Conservation (phyloP, 2,329 filamentous ascomycete species). For the Diaporthe destruens region DNA sequence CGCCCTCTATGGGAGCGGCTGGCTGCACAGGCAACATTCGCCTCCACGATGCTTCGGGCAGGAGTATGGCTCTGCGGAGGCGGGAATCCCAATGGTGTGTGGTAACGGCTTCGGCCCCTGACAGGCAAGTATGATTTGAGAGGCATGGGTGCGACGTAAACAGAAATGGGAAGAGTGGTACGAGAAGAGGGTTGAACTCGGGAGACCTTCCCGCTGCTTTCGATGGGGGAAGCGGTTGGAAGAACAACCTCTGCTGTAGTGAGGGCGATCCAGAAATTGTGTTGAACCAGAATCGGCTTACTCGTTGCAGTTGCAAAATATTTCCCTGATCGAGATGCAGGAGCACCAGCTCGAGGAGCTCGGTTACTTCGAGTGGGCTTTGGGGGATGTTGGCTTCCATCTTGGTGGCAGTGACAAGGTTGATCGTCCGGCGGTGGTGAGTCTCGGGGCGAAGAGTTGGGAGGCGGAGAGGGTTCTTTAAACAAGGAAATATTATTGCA, state of each 20-base stretch:
- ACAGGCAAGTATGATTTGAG: accelerated
- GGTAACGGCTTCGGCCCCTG: not conserved
- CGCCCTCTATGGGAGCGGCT: not conserved
- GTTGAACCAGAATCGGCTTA: not conserved
- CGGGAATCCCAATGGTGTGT: too few species aligned
- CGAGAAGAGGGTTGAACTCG: not conserved
- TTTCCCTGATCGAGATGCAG: not conserved
- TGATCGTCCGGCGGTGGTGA: too few species aligned
- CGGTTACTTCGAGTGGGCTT: not conserved
- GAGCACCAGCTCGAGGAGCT: not conserved
- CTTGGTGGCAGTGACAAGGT: not conserved
- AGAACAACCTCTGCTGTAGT: not conserved
- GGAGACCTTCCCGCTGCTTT: not conserved
- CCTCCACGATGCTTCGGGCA: not conserved
- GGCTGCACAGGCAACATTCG: not conserved
- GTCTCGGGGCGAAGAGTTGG: not conserved
- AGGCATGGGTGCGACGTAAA: not conserved
- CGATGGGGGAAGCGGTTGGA: not conserved
- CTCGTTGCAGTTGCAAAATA: not conserved
- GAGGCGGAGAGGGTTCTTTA: not conserved
- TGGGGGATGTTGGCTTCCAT: not conserved
- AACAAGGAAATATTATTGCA: too few species aligned
- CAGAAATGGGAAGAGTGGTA: not conserved
- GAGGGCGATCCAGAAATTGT: not conserved
- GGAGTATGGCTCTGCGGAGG: not conserved